Conservation (phyloP, 495 filamentous ascomycete genomes). For the Collariella sp. region DNA sequence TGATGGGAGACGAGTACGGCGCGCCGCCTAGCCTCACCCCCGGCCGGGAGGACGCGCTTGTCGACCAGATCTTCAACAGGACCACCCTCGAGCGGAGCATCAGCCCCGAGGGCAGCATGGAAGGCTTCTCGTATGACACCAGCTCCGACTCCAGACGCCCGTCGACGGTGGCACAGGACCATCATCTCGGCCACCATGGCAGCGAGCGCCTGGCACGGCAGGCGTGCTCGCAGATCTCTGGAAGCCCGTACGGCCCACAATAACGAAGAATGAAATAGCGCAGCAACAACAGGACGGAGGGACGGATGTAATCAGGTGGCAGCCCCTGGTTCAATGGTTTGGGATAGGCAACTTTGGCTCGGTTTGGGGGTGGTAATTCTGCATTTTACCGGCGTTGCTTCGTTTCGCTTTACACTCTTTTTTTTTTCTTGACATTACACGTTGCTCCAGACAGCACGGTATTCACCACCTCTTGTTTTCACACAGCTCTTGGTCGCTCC, state of each 20-base stretch:
- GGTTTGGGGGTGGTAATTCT: not conserved
- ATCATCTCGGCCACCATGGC: constrained; percentile 23
- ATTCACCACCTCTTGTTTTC: too few relatives aligned
- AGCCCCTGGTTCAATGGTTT: not conserved
- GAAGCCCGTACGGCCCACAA: constrained; percentile 3
- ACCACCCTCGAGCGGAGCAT: constrained; percentile 16
- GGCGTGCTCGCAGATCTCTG: constrained; percentile 33
- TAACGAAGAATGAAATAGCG: not conserved
- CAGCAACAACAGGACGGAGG: not conserved
- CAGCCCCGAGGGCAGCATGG: constrained; percentile 19
- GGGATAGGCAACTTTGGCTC: not conserved
- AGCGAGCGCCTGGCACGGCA: constrained; percentile 37
- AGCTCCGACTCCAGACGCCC: not conserved
- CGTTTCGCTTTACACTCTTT: not conserved
- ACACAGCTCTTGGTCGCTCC: too few relatives aligned
- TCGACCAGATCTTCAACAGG: constrained; percentile 34
- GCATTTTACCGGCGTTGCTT: constrained; percentile 1
- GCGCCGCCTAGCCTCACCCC: constrained; percentile 20
- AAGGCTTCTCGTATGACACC: constrained; percentile 18
- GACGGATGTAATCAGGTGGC: not conserved
- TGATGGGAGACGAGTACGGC: constrained; percentile 18
- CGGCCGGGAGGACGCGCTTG: constrained; percentile 34
- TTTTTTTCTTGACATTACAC: not conserved
- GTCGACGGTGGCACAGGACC: constrained; percentile 11
- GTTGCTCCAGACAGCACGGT: too few relatives aligned